phyloP scores from a whole-genome alignment of 208 protist genomes.

The Acanthamoeba healyi region DNA sequence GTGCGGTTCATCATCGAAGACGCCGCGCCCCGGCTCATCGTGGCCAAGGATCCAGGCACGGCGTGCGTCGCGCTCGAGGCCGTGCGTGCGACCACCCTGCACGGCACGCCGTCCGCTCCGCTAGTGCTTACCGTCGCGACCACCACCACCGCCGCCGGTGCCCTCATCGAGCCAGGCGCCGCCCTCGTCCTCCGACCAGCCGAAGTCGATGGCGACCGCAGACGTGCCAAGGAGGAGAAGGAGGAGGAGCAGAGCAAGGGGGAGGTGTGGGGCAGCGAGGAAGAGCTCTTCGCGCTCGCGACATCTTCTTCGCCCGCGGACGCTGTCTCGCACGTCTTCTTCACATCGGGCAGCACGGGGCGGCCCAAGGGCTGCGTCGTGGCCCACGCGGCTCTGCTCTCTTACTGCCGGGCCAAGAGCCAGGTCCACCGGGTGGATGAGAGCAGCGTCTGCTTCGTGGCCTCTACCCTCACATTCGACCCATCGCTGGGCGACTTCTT shows the following conservation, averaged over 20 bases:
- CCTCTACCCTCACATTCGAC: constrained; percentile 65
- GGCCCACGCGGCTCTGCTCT: not conserved
- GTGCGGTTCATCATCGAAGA: constrained; percentile 49
- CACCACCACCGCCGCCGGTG: not conserved
- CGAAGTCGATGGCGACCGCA: no score
- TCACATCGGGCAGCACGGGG: constrained; percentile 74
- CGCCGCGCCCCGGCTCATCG: not conserved
- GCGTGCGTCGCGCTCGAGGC: not conserved
- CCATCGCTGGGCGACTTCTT: constrained; percentile 69
- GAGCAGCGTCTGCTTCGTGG: constrained; percentile 64
- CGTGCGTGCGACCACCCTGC: not conserved
- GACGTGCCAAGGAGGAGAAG: not conserved
- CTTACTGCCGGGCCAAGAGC: constrained; percentile 67
- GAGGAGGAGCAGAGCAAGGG: not conserved
- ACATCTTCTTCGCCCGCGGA: not conserved
- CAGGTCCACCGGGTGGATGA: constrained; percentile 6
- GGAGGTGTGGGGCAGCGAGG: not conserved
- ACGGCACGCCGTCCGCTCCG: not conserved
- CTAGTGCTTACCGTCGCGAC: not conserved
- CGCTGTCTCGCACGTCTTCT: constrained; percentile 39
- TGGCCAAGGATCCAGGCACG: constrained; percentile 28
- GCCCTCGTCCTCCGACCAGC: not conserved
- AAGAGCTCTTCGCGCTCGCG: not conserved
- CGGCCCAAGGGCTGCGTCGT: constrained; percentile 71
- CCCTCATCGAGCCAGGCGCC: not conserved